Evolutionary conservation across 1,284 basidiomycete species (phyloP), one percentile per base, ranked within the genome.

Genomic region (Ustilago shanxiensis): DNA sequence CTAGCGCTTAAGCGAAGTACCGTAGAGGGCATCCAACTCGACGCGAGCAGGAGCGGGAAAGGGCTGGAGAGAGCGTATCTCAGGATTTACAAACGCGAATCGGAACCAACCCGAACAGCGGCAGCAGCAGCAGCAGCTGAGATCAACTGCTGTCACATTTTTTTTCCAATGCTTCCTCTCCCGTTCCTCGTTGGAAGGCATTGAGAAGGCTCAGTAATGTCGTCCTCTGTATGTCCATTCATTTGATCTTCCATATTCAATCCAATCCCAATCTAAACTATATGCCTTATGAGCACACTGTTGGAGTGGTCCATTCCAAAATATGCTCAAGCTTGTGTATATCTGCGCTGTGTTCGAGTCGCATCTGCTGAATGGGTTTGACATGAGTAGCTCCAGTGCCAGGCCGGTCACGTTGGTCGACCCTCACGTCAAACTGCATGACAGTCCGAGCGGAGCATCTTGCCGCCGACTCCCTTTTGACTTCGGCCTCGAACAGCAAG

Each of bases 41-140:
- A n/a, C n/a, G n/a, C n/a, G n/a, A n/a, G n/a, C n/a, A n/a, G n/a
- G n/a, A n/a, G n/a, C n/a, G n/a, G n/a, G n/a, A n/a, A n/a, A n/a
- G n/a, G n/a, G n/a, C n/a, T n/a, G n/a, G n/a, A n/a, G n/a, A n/a
- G n/a, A n/a, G n/a, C n/a, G n/a, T n/a, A n/a, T n/a, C n/a, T n/a
- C n/a, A n/a, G n/a, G n/a, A n/a, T n/a, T n/a, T 10, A 37, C 9
- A 37, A 14, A 37, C 35, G 35, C 51, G 39, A 14, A n/a, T 56
- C 54, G 56, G 44, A 47, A 45, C n/a, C 44, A 33, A 28, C 9
- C 56, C 44, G 56, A 53, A 53, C 31, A 44, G 18, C 37, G n/a
- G n/a, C n/a, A n/a, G n/a, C n/a, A 39, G 41, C 41, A 44, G 41
- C 33, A 7, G 14, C 31, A 22, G 18, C n/a, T 53, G 51, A 53